Evolutionary conservation across 2,329 filamentous ascomycete species (phyloP), one percentile per base, ranked within the genome.

Genomic region (Neurospora sp.): DNA sequence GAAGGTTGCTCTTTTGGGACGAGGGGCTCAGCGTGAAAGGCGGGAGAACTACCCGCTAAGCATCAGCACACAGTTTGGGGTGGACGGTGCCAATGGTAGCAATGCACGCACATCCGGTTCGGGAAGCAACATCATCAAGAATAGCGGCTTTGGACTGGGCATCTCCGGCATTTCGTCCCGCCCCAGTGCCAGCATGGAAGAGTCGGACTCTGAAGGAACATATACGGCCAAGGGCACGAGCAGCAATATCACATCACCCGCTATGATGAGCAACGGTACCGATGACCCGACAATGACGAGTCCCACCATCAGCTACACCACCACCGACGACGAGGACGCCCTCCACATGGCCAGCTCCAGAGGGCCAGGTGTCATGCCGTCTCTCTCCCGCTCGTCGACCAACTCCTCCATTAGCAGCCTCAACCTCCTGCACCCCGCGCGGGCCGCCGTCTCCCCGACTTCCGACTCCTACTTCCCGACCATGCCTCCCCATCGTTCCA

Each of bases 1-100:
- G 71, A 97, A 97, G 80, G 92, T 92, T 11, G 93, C 93, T 36
- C 83, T 97, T 67, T 84, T 97, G 19, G 92, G 92, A 17, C 91
- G 91, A 72, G 90, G 90, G 72, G 87, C 85, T 69, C 88, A 87
- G 78, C 84, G 86, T 71, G 88, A 87, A 74, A 84, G 81, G 76
- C 86, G 82, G 73, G 88, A 88, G 69, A 80, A 79, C 69, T 86
- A 82, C 69, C 78, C 81, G 19, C 75, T 84, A 70, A 79, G 78
- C 23, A 80, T 85, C 69, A 80, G 84, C 69, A 82, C 80, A 23
- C 78, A 79, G 33, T 43, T 73, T 43, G 68, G 72, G 57, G 19
- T 72, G 62, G 72, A 74, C 41, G 71, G 72, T 33, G 43, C 69
- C 11, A 33, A 67, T 52, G 67, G 65, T 36, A 3, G 23, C 52